Base-by-base conservation (phyloP, 2,329 filamentous ascomycete genomes). In the Daldinia eschscholtzii region DNA sequence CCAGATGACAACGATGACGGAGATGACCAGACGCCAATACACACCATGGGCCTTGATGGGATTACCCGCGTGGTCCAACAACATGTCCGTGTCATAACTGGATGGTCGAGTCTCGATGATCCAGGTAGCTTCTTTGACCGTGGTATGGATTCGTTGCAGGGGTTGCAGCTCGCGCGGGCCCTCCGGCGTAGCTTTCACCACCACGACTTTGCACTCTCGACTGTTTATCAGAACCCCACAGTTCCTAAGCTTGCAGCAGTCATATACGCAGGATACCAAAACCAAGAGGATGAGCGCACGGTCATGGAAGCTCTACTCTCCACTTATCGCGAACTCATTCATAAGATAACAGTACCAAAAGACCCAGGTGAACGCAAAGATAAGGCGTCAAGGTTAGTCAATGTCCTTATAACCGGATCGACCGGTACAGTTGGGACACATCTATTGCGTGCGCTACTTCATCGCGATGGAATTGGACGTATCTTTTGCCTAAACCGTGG, bases 401-500 rank as follows among this genome's bases (percentile, higher is more conserved):
- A 74, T 15, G 70, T 77, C 37, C 23, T 78, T 15, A 61, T 78
- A 1, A 78, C 76, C 0, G 76, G 76, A 5, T 77, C 64, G 15
- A 62, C 64, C 4, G 64, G 64, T 9, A 62, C 58, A 2, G n/a
- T 76, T 2, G 76, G 75, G 4, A 75, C 72, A 1, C 65, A 72
- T 20, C 55, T 77, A 0, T 46, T 78, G 7, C 58, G 41, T 4
- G 57, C 68, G 1, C 62, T 78, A 1, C 72, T 77, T 1, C 50
- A 61, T 35, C 46, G 59, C 0, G 10, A 39, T 3, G 64, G 53
- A 0, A 63, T 77, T 12, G 71, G 69, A 1, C 71, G 75, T 26
- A 56, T 78, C 10, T 76, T 72, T 61, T 79, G 77, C 46, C 61
- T 78, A 3, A 78, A 76, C 65, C 73, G 77, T 2, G 52, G 64